Evolutionary conservation across 2,329 filamentous ascomycete genomes (phyloP).

Genomic region (Nemania sp.): DNA sequence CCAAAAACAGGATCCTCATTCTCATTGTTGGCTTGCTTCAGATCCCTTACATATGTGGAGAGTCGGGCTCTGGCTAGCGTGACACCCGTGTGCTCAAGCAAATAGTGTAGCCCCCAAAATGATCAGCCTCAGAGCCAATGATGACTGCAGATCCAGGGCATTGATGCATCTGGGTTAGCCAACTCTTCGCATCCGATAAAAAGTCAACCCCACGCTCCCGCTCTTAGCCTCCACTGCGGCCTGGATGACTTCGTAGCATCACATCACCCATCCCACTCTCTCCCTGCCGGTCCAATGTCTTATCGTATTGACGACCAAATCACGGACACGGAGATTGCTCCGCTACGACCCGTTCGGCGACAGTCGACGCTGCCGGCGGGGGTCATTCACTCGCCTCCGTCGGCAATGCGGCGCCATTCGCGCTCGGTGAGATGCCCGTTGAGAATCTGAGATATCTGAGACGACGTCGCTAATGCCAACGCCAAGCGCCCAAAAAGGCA

Average conservation of each 20-base stretch:
- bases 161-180: too few relatives aligned
- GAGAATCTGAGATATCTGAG: background rate
- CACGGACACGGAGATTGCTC: constrained; percentile 3
- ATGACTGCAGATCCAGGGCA: too few relatives aligned
- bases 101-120: too few relatives aligned
- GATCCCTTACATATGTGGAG: too few relatives aligned
- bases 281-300: background rate
- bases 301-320: background rate
- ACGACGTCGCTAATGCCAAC: background rate
- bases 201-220: too few relatives aligned
- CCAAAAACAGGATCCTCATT: too few relatives aligned
- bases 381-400: background rate
- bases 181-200: too few relatives aligned
- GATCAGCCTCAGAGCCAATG: too few relatives aligned
- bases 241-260: background rate
- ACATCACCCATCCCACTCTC: background rate
- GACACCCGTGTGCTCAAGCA: too few relatives aligned
- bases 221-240: too few relatives aligned
- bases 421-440: constrained; percentile 2
- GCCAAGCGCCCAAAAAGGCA: background rate
- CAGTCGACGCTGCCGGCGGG: constrained; percentile 8
- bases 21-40: too few relatives aligned
- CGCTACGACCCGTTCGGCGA: constrained; percentile 6
- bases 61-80: too few relatives aligned
- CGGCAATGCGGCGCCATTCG: background rate